Evolutionary conservation across 257 asterid genomes (phyloP).

Genomic region (Solanum chilense): DNA sequence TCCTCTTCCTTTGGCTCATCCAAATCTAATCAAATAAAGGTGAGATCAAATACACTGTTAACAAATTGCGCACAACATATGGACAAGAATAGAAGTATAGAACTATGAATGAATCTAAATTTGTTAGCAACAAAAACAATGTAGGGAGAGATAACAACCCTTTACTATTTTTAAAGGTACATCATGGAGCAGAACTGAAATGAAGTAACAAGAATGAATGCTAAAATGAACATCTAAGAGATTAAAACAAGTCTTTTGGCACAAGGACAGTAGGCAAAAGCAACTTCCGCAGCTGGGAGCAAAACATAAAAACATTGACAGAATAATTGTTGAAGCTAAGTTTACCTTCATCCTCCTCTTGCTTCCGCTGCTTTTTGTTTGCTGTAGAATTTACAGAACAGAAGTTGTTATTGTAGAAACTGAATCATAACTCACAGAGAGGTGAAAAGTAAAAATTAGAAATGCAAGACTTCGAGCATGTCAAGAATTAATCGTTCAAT

Average conservation of each 20-base stretch:
- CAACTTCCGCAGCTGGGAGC: background rate
- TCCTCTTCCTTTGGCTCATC: constrained; percentile 61
- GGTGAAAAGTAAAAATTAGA: background rate
- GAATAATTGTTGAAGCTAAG: background rate
- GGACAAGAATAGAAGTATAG: background rate
- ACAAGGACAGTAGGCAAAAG: background rate
- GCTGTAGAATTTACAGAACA: constrained; percentile 14
- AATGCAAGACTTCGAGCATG: background rate
- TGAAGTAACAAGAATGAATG: background rate
- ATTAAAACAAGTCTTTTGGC: background rate
- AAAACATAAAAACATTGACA: background rate
- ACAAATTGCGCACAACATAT: background rate
- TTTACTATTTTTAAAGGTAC: background rate
- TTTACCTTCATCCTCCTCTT: constrained; percentile 61
- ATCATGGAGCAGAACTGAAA: background rate
- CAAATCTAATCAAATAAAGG: constrained; percentile 24
- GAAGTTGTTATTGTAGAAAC: background rate
- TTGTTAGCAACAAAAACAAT: background rate
- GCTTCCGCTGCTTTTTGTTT: constrained; percentile 54
- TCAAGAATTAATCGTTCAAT: background rate
- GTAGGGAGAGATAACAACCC: background rate
- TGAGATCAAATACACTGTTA: background rate
- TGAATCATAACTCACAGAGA: background rate
- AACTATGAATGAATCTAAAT: background rate
- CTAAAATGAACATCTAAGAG: background rate